Evolutionary conservation across 495 filamentous ascomycete genomes (phyloP), one percentile per base, ranked within the genome.

Genomic region (Hypomontagnella monticulosa): DNA sequence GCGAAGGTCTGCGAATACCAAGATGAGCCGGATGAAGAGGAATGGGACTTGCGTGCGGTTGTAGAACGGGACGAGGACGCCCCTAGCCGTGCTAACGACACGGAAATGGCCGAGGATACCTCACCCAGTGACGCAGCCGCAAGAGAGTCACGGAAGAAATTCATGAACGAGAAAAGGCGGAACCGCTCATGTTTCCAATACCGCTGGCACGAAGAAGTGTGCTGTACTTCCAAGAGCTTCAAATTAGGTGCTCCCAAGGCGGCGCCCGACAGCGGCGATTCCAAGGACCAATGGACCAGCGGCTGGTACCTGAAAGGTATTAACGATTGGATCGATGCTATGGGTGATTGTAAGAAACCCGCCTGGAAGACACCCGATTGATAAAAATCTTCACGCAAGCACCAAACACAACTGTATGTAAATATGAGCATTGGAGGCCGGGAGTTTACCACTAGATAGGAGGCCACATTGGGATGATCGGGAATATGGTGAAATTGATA

Each of bases 111-210:
- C 81, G 19, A 87, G 86, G 72, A 73, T 91, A 62, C 89, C 88
- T 48, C 76, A 84, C 71, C 91, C 91, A 91, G 85, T 81, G 61
- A 91, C 88, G 59, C 64, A 57, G 41, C 58, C 19, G 50, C 86
- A 75, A 57, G 64, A n/a, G 57, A 66, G 30, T 49, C 50, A n/a
- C 60, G 61, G 60, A 66, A 66, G 37, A 69, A 65, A 23, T 19
- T 53, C 7, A 49, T 64, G 55, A 66, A 73, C 44, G 64, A 73
- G 36, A 70, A 76, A 63, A 67, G 66, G 37, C 53, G 63, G 11
- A 64, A 71, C 27, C 66, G 72, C 37, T 48, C 63, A 0, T 76
- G 74, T 42, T 76, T 76, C 53, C 74, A 76, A 38, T 75, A 75
- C 52, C 73, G 73, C 8, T 76, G 69, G 69, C 74, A 75, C 51